phyloP scores from a whole-genome alignment of 345 rosid species.

The Pugionium dolabratum region DNA sequence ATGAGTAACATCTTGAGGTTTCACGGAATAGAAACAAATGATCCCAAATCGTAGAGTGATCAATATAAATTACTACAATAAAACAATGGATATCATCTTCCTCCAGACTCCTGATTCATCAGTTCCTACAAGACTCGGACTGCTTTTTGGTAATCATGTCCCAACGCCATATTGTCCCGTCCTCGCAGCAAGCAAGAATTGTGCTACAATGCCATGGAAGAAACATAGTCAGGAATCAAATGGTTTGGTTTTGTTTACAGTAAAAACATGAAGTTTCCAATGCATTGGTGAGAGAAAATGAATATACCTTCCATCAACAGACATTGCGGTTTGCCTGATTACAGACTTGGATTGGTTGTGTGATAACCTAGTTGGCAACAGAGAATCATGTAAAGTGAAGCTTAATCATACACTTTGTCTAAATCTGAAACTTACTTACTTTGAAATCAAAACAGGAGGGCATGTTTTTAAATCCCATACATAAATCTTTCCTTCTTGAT shows the following conservation, averaged over 20 bases:
- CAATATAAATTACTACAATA: conserved; percentile 9
- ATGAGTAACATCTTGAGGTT: conserved; percentile 18
- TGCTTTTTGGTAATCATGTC: conserved; percentile 50
- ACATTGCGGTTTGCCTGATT: conserved; percentile 94
- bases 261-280: not conserved
- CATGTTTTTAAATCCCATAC: conserved; percentile 94
- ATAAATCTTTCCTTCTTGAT: conserved; percentile 89
- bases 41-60: not conserved
- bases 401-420: not conserved
- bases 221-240: conserved; percentile 4
- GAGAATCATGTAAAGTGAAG: conserved; percentile 27
- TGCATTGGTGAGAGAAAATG: conserved; percentile 9
- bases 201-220: conserved; percentile 57
- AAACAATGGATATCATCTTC: conserved; percentile 20
- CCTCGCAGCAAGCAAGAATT: conserved; percentile 90
- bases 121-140: conserved; percentile 21
- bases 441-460: conserved; percentile 90
- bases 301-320: conserved; percentile 82
- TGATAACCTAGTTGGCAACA: conserved; percentile 55
- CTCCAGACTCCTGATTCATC: conserved; percentile 8
- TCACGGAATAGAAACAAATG: conserved; percentile 14
- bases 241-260: conserved; percentile 1
- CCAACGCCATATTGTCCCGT: conserved; percentile 97
- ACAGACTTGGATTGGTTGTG: conserved; percentile 76
- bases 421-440: conserved; percentile 43